These are phyloP conservation scores for Fusarium sp. DNA, from an alignment of 2,329 filamentous ascomycete genomes.

Conservation along the genomic window DNA sequence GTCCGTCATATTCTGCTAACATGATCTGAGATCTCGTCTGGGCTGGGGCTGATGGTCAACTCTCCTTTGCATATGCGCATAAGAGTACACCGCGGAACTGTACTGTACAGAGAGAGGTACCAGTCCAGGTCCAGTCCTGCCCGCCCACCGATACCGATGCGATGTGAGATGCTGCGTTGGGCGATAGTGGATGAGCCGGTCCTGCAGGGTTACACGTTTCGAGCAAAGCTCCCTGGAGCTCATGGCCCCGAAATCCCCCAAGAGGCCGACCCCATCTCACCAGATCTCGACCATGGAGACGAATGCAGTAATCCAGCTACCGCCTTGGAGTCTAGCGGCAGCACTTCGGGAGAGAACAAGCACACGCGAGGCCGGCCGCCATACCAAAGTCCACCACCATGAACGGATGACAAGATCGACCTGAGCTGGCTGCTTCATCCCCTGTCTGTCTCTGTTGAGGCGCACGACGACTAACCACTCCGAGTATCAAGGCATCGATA, in stretches of 20 bases:
- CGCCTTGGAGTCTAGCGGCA: slow-evolving; percentile 17
- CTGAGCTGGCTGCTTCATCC: slow-evolving; percentile 10
- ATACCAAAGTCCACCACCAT: neutral
- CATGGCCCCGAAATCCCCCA: slow-evolving; percentile 21
- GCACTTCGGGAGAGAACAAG: slow-evolving; percentile 26
- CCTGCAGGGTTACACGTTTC: slow-evolving; percentile 40
- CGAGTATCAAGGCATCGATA: slow-evolving; percentile 15
- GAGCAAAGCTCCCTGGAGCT: slow-evolving; percentile 35
- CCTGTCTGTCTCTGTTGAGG: slow-evolving; percentile 18
- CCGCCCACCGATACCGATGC: slow-evolving; percentile 9
- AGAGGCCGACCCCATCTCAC: slow-evolving; percentile 14
- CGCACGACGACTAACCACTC: slow-evolving; percentile 24
- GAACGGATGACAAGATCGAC: slow-evolving; percentile 4
- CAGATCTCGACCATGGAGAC: slow-evolving; percentile 22
- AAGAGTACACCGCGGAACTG: slow-evolving; percentile 5
- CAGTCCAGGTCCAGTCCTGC: slow-evolving; percentile 1
- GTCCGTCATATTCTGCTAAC: slow-evolving; percentile 37
- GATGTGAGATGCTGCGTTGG: slow-evolving; percentile 37
- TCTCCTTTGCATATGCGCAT: slow-evolving; percentile 37
- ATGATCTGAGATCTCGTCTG: slow-evolving; percentile 44
- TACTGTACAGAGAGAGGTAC: neutral
- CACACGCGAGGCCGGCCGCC: neutral
- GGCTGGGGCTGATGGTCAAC: slow-evolving; percentile 35
- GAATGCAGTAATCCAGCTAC: slow-evolving; percentile 24
- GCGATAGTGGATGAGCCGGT: slow-evolving; percentile 33